phyloP scores from a whole-genome alignment of 176 grass and related monocot species.

The Stipa capillata region DNA sequence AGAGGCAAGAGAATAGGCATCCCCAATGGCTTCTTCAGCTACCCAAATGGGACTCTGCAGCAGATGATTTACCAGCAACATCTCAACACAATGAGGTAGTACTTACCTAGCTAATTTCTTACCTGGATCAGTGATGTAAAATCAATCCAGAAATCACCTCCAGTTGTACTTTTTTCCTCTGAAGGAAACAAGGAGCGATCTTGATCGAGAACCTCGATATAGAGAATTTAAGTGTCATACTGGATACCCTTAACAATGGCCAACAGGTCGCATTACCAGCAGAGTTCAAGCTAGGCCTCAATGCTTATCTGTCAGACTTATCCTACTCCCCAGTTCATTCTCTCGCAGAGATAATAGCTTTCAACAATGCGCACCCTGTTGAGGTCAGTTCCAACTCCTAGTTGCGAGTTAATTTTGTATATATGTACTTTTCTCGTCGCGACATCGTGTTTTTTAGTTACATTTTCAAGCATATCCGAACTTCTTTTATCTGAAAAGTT shows the following conservation, averaged over 20 bases:
- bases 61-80: conserved; percentile 31
- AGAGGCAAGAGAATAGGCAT: conserved; percentile 34
- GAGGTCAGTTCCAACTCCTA: conserved; percentile 12
- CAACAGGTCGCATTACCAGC: conserved; percentile 25
- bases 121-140: neutral
- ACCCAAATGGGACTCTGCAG: neutral
- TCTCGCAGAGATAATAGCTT: conserved; percentile 51
- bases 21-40: conserved; percentile 30
- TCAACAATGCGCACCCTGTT: conserved; percentile 38
- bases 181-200: conserved; percentile 35
- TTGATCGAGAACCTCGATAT: conserved; percentile 50
- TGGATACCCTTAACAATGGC: conserved; percentile 34
- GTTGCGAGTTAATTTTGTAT: neutral
- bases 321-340: conserved; percentile 37
- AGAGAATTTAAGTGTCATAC: conserved; percentile 34
- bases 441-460: neutral
- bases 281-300: conserved; percentile 57
- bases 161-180: neutral
- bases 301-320: conserved; percentile 41
- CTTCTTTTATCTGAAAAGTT: neutral
- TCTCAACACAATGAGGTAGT: conserved; percentile 39
- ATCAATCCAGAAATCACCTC: neutral
- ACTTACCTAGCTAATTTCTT: neutral
- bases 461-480: too few relatives aligned
- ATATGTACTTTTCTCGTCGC: neutral